These are phyloP conservation scores for Ceratobasidium papillatum DNA, from an alignment of 1,284 basidiomycete species.

Conservation along the genomic window DNA sequence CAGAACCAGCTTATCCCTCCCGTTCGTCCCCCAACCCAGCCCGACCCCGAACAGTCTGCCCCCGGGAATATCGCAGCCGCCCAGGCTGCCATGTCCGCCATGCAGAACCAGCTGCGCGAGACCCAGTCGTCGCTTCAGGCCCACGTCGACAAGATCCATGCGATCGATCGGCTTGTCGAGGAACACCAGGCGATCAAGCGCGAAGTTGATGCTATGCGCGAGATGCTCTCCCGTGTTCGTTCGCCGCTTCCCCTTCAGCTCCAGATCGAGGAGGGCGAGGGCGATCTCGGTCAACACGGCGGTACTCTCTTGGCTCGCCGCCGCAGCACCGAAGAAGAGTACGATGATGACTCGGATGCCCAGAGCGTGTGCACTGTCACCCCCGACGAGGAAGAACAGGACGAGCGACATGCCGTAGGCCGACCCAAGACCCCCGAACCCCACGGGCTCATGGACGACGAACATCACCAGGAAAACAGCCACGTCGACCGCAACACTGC, in stretches of 20 bases:
- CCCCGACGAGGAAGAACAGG: constrained; percentile 55
- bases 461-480: constrained; percentile 49
- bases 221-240: constrained; percentile 71
- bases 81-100: constrained; percentile 61
- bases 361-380: constrained; percentile 45
- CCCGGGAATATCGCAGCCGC: constrained; percentile 48
- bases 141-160: constrained; percentile 87
- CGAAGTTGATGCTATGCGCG: constrained; percentile 77
- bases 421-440: constrained; percentile 81
- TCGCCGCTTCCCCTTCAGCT: constrained; percentile 67
- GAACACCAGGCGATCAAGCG: constrained; percentile 88
- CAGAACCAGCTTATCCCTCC: constrained; percentile 72
- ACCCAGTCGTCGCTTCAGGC: constrained; percentile 82
- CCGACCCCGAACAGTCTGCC: constrained; percentile 42
- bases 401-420: constrained; percentile 52
- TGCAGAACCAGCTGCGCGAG: constrained; percentile 86
- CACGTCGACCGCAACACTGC: constrained; percentile 44
- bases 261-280: constrained; percentile 61
- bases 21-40: constrained; percentile 58
- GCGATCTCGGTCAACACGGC: constrained; percentile 21
- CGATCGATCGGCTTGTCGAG: constrained; percentile 70
- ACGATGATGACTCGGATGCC: constrained; percentile 54
- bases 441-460: constrained; percentile 68
- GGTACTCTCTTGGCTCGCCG: constrained; percentile 3
- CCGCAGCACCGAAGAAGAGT: constrained; percentile 49